phyloP scores from a whole-genome alignment of 2,329 filamentous ascomycete genomes.

The Dactylellina sp. region DNA sequence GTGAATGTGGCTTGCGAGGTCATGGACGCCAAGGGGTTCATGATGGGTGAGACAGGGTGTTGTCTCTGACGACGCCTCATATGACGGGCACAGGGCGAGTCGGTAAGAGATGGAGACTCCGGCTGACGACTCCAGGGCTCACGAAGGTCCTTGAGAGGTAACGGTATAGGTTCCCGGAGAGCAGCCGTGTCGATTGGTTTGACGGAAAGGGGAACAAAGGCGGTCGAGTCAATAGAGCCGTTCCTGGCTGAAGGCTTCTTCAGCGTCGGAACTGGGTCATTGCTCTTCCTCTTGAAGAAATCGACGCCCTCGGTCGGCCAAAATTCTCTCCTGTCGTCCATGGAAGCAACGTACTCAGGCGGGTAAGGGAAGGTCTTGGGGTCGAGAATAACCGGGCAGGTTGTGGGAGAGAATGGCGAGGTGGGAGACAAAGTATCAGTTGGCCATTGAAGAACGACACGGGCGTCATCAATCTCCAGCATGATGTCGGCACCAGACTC shows the following conservation, averaged over 20 bases:
- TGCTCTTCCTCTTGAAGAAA: conserved; percentile 20
- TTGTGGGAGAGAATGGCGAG: conserved; percentile 28
- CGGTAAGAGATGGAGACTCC: conserved; percentile 8
- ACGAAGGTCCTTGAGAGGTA: conserved; percentile 33
- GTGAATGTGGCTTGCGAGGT: conserved; percentile 59
- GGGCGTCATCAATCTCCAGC: conserved; percentile 91
- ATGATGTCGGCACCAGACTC: conserved; percentile 91
- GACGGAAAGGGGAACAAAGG: no score
- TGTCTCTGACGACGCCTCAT: not conserved
- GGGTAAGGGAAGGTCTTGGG: conserved; percentile 35
- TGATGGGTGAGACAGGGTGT: conserved; percentile 13
- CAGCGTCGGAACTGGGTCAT: conserved; percentile 29
- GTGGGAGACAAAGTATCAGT: conserved; percentile 60
- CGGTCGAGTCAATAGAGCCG: conserved; percentile 16
- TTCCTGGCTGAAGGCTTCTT: conserved; percentile 28
- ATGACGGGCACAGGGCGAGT: conserved; percentile 41
- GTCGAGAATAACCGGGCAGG: conserved; percentile 33
- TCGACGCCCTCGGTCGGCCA: conserved; percentile 51
- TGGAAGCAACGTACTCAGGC: conserved; percentile 24
- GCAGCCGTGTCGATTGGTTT: no score
- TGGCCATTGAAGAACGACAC: conserved; percentile 91
- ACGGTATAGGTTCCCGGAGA: conserved; percentile 5
- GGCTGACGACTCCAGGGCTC: conserved; percentile 33
- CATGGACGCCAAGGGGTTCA: conserved; percentile 56
- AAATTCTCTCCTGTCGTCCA: conserved; percentile 19